phyloP scores from a whole-genome alignment of 805 yeast genomes.

The Yamadazyma tumulicola region DNA sequence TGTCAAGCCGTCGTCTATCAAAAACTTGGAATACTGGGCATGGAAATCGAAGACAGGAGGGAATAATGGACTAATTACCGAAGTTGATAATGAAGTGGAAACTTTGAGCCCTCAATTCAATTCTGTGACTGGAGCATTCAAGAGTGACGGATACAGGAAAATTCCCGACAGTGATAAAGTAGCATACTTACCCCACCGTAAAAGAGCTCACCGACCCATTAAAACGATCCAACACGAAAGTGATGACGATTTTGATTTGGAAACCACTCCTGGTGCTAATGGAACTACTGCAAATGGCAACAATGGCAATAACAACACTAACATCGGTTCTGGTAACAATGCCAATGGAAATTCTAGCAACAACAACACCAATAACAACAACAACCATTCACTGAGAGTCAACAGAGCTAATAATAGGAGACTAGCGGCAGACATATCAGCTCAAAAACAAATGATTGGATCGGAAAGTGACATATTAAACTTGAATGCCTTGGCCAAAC shows the following conservation, averaged over 20 bases:
- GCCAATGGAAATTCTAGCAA: background rate
- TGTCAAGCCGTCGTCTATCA: slow-evolving; percentile 14
- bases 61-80: slow-evolving; percentile 15
- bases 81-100: slow-evolving; percentile 26
- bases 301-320: slow-evolving; percentile 57
- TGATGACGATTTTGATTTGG: slow-evolving; percentile 30
- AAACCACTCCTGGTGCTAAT: slow-evolving; percentile 10
- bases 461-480: slow-evolving; percentile 78
- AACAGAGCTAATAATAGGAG: slow-evolving; percentile 85
- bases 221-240: slow-evolving; percentile 69
- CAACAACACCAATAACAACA: slow-evolving; percentile 16
- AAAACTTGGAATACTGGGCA: slow-evolving; percentile 56
- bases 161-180: slow-evolving; percentile 70
- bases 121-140: slow-evolving; percentile 57
- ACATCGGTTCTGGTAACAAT: background rate
- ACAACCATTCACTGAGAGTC: slow-evolving; percentile 67
- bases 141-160: slow-evolving; percentile 70
- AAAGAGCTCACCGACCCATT: slow-evolving; percentile 64
- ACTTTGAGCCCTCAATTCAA: slow-evolving; percentile 29
- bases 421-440: slow-evolving; percentile 83
- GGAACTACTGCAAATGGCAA: slow-evolving; percentile 51
- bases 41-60: slow-evolving; percentile 48
- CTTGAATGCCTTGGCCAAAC: slow-evolving; percentile 80
- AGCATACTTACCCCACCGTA: slow-evolving; percentile 79
- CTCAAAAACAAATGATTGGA: slow-evolving; percentile 73